Evolutionary conservation across 768 basidiomycete species (phyloP).

Genomic region (Mycena kentingensis): DNA sequence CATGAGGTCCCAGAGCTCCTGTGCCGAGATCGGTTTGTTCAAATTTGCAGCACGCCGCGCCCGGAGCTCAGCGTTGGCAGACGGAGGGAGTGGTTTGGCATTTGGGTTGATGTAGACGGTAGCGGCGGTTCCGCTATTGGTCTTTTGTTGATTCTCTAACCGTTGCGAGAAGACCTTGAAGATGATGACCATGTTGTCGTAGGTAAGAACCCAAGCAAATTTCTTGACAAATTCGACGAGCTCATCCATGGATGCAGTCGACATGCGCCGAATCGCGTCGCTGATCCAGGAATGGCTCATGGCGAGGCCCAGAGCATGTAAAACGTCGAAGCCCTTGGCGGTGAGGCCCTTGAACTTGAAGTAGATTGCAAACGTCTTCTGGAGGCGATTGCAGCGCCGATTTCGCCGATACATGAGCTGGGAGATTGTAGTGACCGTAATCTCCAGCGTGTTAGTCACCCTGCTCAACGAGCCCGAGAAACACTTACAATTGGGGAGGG

Average conservation of each 20-base stretch:
- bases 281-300: constrained; percentile 28
- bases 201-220: constrained; percentile 14
- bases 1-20: background rate
- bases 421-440: background rate
- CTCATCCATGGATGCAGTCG: constrained; percentile 8
- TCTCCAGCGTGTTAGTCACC: background rate
- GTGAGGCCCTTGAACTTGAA: constrained; percentile 22
- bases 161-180: constrained; percentile 26
- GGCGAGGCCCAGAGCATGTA: constrained; percentile 22
- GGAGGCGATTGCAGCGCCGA: background rate
- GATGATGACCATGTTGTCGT: constrained; percentile 27
- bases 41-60: background rate
- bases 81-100: background rate
- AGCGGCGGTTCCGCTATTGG: constrained; percentile 27
- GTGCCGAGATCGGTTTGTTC: background rate
- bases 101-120: constrained; percentile 21
- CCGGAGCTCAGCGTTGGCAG: background rate
- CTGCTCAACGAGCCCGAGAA: background rate
- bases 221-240: constrained; percentile 6
- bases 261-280: constrained; percentile 7
- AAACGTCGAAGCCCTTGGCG: constrained; percentile 24
- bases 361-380: constrained; percentile 22
- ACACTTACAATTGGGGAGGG: background rate
- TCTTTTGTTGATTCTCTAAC: constrained; percentile 26
- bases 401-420: background rate